These are phyloP conservation scores for Tolypocladium inflatum DNA, from an alignment of 2,329 filamentous ascomycete species.

Conservation along the genomic window DNA sequence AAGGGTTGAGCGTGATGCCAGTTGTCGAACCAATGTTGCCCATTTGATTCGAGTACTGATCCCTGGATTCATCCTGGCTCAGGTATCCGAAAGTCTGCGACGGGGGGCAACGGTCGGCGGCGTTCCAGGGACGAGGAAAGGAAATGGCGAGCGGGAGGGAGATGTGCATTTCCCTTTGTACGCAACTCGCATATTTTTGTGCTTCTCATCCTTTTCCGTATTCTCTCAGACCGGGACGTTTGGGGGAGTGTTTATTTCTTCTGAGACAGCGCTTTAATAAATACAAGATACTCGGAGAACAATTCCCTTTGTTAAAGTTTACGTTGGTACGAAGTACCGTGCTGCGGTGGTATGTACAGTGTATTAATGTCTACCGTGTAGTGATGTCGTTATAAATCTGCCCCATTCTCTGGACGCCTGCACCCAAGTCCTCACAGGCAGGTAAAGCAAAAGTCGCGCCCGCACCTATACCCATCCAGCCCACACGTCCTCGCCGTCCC, in stretches of 20 bases:
- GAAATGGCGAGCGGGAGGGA: neutral
- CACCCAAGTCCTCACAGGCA: constrained; percentile 26
- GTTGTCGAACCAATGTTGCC: neutral
- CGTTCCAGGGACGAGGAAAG: neutral
- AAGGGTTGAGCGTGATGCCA: neutral
- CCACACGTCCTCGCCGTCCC: constrained; percentile 44
- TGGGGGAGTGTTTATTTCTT: constrained; percentile 1
- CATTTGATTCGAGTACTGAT: neutral
- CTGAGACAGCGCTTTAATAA: neutral
- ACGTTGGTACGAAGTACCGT: neutral
- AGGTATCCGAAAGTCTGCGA: neutral
- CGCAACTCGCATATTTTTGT: neutral
- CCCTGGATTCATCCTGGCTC: neutral
- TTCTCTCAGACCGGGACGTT: constrained; percentile 9
- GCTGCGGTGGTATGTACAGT: neutral
- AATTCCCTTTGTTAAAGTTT: neutral
- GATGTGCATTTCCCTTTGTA: neutral
- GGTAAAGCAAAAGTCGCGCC: constrained; percentile 50
- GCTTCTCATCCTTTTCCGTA: neutral
- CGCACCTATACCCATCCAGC: constrained; percentile 44
- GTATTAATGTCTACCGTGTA: neutral
- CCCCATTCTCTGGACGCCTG: neutral
- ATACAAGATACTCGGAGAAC: neutral
- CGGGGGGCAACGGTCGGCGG: neutral
- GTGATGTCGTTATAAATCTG: neutral